Evolutionary conservation across 192 early-diverging fungal species (phyloP).

Genomic region (Chytriomyces hyalinus): DNA sequence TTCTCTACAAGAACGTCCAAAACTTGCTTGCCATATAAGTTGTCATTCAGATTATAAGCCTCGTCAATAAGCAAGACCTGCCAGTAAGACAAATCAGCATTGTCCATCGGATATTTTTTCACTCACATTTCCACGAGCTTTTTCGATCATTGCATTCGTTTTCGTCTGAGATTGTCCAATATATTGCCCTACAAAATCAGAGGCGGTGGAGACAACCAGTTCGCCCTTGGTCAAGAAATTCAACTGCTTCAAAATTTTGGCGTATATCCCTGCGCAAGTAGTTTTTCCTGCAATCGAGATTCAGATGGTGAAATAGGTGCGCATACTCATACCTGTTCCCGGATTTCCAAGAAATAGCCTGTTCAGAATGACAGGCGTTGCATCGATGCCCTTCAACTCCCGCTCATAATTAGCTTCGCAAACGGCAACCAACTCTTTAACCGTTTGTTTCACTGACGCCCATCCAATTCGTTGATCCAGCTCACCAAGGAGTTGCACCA

Average conservation of each 20-base stretch:
- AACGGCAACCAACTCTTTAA: constrained; percentile 37
- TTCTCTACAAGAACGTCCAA: constrained; percentile 47
- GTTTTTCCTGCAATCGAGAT: constrained; percentile 39
- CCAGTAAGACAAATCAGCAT: background rate
- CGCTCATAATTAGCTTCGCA: constrained; percentile 45
- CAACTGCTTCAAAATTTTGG: constrained; percentile 37
- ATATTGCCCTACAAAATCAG: constrained; percentile 36
- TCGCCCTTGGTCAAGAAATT: constrained; percentile 37
- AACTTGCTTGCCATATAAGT: constrained; percentile 45
- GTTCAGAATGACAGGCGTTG: constrained; percentile 39
- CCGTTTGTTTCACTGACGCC: constrained; percentile 38
- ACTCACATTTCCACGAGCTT: constrained; percentile 31
- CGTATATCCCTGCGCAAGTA: constrained; percentile 35
- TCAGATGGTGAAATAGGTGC: background rate
- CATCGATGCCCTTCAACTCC: constrained; percentile 37
- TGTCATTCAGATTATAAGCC: constrained; percentile 44
- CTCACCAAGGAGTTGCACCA: constrained; percentile 30
- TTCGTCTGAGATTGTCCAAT: constrained; percentile 42
- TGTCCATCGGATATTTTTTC: background rate
- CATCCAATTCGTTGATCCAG: constrained; percentile 45
- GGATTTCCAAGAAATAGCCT: constrained; percentile 39
- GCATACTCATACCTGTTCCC: constrained; percentile 8
- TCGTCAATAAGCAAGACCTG: constrained; percentile 42
- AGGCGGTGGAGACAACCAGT: constrained; percentile 34
- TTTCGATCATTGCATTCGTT: constrained; percentile 38